A percentile compares a stretch with the other conserved stretches of the same genome.
Evolutionary conservation across 805 yeast species (phyloP).

Genomic region (Nakazawaea anatomiae): DNA sequence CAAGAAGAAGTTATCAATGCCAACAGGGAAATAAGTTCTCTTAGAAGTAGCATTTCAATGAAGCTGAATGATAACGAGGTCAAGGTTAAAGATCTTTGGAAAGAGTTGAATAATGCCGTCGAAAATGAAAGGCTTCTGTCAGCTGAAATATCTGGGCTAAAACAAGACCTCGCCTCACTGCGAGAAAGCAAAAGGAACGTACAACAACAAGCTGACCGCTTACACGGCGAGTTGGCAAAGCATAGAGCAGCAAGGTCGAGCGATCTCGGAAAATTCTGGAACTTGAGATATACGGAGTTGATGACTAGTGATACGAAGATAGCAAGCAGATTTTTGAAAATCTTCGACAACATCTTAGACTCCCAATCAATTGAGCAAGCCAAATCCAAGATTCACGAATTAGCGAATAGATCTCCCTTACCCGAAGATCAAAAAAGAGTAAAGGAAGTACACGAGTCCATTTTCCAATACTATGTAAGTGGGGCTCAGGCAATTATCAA

Average conservation of each 20-base stretch:
- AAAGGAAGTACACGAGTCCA: conserved; percentile 26
- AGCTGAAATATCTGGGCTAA: conserved; percentile 38
- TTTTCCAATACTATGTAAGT: conserved; percentile 44
- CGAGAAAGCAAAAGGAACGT: conserved; percentile 31
- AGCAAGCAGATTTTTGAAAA: conserved; percentile 42
- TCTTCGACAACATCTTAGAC: conserved; percentile 52
- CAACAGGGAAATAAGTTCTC: neutral
- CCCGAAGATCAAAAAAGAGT: conserved; percentile 18
- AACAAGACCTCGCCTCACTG: conserved; percentile 32
- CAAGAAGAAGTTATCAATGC: conserved; percentile 3
- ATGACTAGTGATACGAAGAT: conserved; percentile 36
- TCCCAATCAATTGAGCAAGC: conserved; percentile 57
- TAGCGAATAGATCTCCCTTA: conserved; percentile 25
- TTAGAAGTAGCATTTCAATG: neutral
- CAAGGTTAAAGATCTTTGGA: conserved; percentile 9
- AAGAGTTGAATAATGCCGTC: conserved; percentile 23
- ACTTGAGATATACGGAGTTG: conserved; percentile 37
- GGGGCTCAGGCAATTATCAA: conserved; percentile 55
- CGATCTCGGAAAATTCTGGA: conserved; percentile 24
- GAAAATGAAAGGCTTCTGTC: conserved; percentile 37
- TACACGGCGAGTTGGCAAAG: conserved; percentile 32
- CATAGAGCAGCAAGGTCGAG: conserved; percentile 6
- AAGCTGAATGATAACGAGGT: neutral
- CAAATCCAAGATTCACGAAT: conserved; percentile 37
- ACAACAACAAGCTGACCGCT: conserved; percentile 28